Percentiles rank a stretch among this genome's conserved stretches.
These are phyloP conservation scores for Nicotiana sylvestris DNA, from an alignment of 257 asterid species.

Conservation along the genomic window DNA sequence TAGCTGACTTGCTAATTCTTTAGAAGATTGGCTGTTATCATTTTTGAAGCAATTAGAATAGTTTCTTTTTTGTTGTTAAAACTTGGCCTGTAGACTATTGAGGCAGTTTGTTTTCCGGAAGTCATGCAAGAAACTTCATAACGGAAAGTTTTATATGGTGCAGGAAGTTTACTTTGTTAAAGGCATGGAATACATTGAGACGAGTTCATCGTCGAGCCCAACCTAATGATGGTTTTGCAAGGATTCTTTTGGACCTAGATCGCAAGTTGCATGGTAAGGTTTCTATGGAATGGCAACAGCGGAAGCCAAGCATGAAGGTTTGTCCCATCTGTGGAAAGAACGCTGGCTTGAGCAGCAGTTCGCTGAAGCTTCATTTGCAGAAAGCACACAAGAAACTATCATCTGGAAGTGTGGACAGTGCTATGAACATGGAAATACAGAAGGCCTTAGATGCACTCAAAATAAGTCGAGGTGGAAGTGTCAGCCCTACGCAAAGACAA, in stretches of 20 bases:
- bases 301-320: conserved; percentile 83
- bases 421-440: conserved; percentile 94
- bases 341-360: conserved; percentile 96
- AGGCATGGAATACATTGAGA: conserved; percentile 85
- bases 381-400: conserved; percentile 86
- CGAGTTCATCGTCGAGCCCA: conserved; percentile 92
- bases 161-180: conserved; percentile 67
- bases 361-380: conserved; percentile 91
- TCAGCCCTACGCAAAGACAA: conserved; percentile 83
- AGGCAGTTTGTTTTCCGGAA: background rate
- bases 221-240: conserved; percentile 94
- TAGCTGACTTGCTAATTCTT: background rate
- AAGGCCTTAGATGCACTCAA: conserved; percentile 81
- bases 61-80: background rate
- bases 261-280: conserved; percentile 64
- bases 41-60: background rate
- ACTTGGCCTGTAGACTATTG: background rate
- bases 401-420: conserved; percentile 97
- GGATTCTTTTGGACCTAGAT: conserved; percentile 75
- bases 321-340: conserved; percentile 95
- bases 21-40: background rate
- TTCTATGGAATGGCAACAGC: conserved; percentile 98
- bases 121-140: background rate
- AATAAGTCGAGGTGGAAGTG: conserved; percentile 85
- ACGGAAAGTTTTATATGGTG: conserved; percentile 16